Base-by-base conservation (phyloP, 2,329 filamentous ascomycete genomes). In the Xylaria hypoxylon region DNA sequence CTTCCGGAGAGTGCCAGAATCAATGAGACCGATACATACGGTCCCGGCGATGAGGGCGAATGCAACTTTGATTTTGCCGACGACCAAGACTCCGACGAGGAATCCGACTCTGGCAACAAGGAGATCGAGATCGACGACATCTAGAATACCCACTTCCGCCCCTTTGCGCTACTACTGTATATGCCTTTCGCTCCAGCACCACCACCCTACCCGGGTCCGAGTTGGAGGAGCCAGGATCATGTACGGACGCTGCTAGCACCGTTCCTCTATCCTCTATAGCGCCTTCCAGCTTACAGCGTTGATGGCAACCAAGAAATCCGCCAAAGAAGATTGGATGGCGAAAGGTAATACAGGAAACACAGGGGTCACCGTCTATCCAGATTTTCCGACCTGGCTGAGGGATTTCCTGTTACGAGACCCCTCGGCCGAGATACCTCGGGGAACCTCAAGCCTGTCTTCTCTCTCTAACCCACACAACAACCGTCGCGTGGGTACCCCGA, bases 11-110 rank as follows among this genome's bases (percentile, higher is more conserved):
- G 89, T 77, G 96, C 96, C 80, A 98, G 98, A 91, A 99, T 99
- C 89, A 99, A 99, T 89, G 96, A 99, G 89, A 97, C 94, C 71
- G 96, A 98, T 82, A 97, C 93, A 53, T 97, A 91, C 78, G 89
- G 93, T 77, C 92, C 94, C 81, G 92, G 94, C 80, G 94, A 94
- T 81, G 92, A 97, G 80, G 95, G 96, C 81, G 93, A 97, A 78
- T 93, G 92, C 84, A 96, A 96, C 83, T 97, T 99, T 86, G 96
- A 98, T 85, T 98, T 98, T 85, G 96, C 96, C 84, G 94, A 98
- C 81, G 95, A 97, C 81, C 86, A 90, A 72, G 90, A 92, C 77
- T 87, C 85, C 57, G 82, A 87, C 44, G 80, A 79, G 28, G 87
- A 87, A 35, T 85, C 84, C 59, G 85, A 83, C 59, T 83, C 78